phyloP scores from a whole-genome alignment of 345 rosid genomes.

The Aquilaria yunnanensis region DNA sequence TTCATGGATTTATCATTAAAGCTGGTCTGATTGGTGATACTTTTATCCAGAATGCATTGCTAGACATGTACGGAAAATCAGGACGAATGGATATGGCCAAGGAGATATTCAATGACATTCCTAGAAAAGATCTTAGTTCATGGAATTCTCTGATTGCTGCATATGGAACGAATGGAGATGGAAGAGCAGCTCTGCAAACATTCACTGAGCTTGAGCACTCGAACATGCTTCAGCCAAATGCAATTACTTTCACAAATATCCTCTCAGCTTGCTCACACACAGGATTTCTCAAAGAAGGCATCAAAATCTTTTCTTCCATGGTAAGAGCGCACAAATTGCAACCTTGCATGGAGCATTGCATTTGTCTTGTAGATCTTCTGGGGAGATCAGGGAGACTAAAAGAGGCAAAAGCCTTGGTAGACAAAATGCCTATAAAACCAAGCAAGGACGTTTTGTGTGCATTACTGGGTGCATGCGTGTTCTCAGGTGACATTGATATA shows the following conservation, averaged over 20 bases:
- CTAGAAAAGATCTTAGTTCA: slow-evolving; percentile 28
- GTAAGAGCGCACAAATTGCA: slow-evolving; percentile 11
- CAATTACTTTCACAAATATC: slow-evolving; percentile 31
- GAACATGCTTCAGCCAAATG: slow-evolving; percentile 11
- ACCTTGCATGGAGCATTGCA: slow-evolving; percentile 38
- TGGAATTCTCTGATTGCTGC: slow-evolving; percentile 44
- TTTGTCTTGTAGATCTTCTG: slow-evolving; percentile 46
- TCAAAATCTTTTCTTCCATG: slow-evolving; percentile 27
- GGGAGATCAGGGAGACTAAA: slow-evolving; percentile 43
- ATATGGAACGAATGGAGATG: slow-evolving; percentile 35
- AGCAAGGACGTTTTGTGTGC: slow-evolving; percentile 17
- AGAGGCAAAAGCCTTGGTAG: slow-evolving; percentile 40
- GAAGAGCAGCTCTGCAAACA: slow-evolving; percentile 16
- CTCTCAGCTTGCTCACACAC: slow-evolving; percentile 42
- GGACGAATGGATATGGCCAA: slow-evolving; percentile 29
- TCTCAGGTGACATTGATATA: slow-evolving; percentile 1
- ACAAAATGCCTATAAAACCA: slow-evolving; percentile 17
- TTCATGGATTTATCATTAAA: slow-evolving; percentile 29
- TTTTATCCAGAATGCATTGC: slow-evolving; percentile 33
- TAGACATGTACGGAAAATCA: slow-evolving; percentile 41
- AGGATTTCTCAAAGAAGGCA: slow-evolving; percentile 40
- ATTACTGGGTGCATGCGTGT: slow-evolving; percentile 24
- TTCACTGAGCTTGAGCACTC: slow-evolving; percentile 18
- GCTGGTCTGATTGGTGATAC: slow-evolving; percentile 21
- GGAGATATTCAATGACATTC: slow-evolving; percentile 28